phyloP scores from a whole-genome alignment of 371 early-diverging fungal species.

The Synchytrium microbalum region DNA sequence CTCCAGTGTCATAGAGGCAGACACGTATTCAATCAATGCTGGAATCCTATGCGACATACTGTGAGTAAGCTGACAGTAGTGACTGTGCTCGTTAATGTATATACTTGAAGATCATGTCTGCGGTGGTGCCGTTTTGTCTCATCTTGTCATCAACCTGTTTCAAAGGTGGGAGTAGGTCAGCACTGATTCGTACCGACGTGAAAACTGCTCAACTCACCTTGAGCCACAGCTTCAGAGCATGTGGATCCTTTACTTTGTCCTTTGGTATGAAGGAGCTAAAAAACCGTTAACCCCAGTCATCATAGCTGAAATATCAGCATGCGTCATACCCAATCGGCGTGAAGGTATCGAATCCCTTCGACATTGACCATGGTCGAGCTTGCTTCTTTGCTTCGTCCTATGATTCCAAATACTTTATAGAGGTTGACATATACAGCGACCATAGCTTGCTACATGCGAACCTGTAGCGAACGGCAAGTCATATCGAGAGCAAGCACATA shows the following conservation, averaged over 20 bases:
- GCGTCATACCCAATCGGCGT: constrained; percentile 66
- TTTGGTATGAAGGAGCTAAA: constrained; percentile 72
- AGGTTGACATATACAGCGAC: background rate
- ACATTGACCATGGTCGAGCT: constrained; percentile 81
- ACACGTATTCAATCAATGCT: constrained; percentile 63
- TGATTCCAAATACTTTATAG: background rate
- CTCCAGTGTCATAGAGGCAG: constrained; percentile 76
- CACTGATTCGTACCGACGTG: background rate
- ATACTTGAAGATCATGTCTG: constrained; percentile 85
- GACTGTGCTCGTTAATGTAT: constrained; percentile 5
- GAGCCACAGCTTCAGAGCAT: constrained; percentile 69
- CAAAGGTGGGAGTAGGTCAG: background rate
- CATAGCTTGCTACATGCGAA: constrained; percentile 5
- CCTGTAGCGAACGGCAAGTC: constrained; percentile 85
- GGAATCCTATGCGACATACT: constrained; percentile 48
- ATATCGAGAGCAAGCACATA: constrained; percentile 88
- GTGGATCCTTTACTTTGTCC: constrained; percentile 55
- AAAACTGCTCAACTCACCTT: constrained; percentile 41
- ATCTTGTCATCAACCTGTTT: constrained; percentile 57
- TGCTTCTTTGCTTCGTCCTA: constrained; percentile 72
- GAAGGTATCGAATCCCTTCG: constrained; percentile 94
- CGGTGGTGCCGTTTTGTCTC: constrained; percentile 76
- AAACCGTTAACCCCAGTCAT: background rate
- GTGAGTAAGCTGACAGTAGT: background rate
- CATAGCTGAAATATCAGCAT: background rate